These are phyloP conservation scores for Pontederia paniculata DNA, from an alignment of 176 grass and related monocot species.

Conservation along the genomic window DNA sequence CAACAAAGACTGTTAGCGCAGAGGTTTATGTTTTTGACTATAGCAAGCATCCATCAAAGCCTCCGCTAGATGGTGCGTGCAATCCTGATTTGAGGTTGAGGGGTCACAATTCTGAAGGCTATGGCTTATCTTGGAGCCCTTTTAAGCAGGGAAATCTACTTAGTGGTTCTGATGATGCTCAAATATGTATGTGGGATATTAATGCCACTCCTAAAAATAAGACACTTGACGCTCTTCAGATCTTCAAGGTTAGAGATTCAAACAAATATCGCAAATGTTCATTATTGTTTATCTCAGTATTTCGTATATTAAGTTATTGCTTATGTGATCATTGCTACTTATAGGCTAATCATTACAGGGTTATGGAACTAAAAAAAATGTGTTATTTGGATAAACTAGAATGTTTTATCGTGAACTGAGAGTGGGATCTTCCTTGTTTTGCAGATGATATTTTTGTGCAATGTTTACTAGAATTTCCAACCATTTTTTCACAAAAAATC, in stretches of 20 bases:
- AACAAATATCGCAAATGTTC: neutral
- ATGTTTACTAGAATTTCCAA: too few species aligned
- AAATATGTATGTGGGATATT: constrained; percentile 92
- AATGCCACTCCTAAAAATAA: constrained; percentile 72
- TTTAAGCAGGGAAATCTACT: constrained; percentile 94
- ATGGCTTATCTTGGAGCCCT: constrained; percentile 93
- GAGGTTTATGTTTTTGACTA: constrained; percentile 98
- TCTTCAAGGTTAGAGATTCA: constrained; percentile 57
- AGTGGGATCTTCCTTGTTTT: too few species aligned
- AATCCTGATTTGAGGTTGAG: constrained; percentile 93
- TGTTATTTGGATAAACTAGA: too few species aligned
- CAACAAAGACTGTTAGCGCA: constrained; percentile 89
- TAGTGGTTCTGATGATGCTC: constrained; percentile 94
- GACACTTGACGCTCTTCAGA: constrained; percentile 76
- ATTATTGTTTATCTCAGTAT: neutral
- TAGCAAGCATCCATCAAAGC: constrained; percentile 96
- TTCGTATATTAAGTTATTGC: neutral
- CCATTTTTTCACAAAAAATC: too few species aligned
- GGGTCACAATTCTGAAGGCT: constrained; percentile 90
- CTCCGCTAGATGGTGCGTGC: constrained; percentile 76
- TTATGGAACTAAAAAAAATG: too few species aligned
- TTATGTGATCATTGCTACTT: neutral
- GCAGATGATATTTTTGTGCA: too few species aligned
- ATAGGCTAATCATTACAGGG: too few species aligned
- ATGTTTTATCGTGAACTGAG: too few species aligned